phyloP scores from a whole-genome alignment of 768 basidiomycete genomes.

The Mycena belliarum region DNA sequence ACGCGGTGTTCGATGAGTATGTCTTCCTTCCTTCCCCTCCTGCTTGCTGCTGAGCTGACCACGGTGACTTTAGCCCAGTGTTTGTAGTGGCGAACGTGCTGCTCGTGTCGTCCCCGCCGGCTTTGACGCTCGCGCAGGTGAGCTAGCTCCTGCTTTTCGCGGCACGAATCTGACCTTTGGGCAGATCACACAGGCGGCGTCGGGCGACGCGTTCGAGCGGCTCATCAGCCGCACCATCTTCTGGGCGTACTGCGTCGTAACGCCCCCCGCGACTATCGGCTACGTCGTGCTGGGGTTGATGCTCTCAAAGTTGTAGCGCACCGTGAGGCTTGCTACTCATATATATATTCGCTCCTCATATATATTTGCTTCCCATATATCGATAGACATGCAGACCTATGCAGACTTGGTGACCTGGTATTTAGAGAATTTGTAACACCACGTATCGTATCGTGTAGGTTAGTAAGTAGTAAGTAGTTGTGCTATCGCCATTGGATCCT shows the following conservation, averaged over 20 bases:
- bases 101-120: conserved; percentile 81
- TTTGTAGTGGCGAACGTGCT: conserved; percentile 86
- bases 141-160: conserved; percentile 10
- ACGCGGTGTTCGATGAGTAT: conserved; percentile 74
- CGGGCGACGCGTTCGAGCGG: conserved; percentile 82
- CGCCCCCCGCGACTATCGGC: conserved; percentile 79
- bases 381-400: too few species aligned
- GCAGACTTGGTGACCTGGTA: too few species aligned
- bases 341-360: neutral
- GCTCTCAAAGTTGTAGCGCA: conserved; percentile 54
- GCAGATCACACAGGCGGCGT: conserved; percentile 82
- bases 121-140: conserved; percentile 58
- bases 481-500: too few species aligned
- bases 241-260: conserved; percentile 88
- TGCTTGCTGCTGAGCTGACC: neutral
- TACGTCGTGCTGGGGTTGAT: conserved; percentile 77
- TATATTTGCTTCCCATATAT: too few species aligned
- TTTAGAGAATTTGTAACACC: too few species aligned
- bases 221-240: conserved; percentile 89
- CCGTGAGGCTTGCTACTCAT: neutral
- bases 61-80: conserved; percentile 65
- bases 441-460: too few species aligned
- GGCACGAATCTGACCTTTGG: neutral
- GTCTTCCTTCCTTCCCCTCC: conserved; percentile 36
- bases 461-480: too few species aligned